Conservation (phyloP, 495 filamentous ascomycete genomes). For the Trichoderma erinaceum region DNA sequence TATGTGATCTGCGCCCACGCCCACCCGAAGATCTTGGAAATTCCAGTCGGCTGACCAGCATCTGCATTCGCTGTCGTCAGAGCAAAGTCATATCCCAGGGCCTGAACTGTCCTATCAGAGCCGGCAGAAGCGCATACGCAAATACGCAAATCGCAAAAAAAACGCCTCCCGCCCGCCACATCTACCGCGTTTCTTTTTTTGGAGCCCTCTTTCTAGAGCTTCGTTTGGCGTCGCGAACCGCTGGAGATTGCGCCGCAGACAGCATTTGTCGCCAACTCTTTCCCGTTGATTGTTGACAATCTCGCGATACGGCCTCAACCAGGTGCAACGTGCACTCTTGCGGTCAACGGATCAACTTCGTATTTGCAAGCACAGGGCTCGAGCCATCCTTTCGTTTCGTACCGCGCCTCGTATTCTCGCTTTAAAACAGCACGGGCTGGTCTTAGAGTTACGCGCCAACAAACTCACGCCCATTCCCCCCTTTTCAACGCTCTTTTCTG, state of each 20-base stretch:
- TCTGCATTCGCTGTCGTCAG: constrained; percentile 7
- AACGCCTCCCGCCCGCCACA: constrained; percentile 12
- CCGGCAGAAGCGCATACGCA: constrained; percentile 4
- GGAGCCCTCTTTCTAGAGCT: not conserved
- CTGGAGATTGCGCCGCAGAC: not conserved
- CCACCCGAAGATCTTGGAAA: constrained; percentile 2
- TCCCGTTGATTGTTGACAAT: too few relatives aligned
- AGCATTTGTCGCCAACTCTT: too few relatives aligned
- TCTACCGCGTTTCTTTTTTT: constrained; percentile 8
- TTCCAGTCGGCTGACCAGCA: constrained; percentile 4
- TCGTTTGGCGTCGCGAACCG: not conserved
- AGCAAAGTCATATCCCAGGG: not conserved
- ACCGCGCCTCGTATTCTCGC: not conserved
- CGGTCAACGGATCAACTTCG: not conserved
- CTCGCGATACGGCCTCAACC: too few relatives aligned
- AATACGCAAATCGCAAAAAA: not conserved
- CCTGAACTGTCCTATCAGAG: not conserved
- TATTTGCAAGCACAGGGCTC: not conserved
- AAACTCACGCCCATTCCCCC: not conserved
- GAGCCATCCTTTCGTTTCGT: not conserved
- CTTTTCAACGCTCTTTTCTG: not conserved
- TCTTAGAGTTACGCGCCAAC: constrained; percentile 1
- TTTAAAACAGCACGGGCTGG: not conserved
- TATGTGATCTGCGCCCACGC: constrained; percentile 7
- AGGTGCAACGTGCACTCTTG: too few relatives aligned